Evolutionary conservation across 2,329 filamentous ascomycete genomes (phyloP), one percentile per base, ranked within the genome.

Genomic region (Apiospora hydei): DNA sequence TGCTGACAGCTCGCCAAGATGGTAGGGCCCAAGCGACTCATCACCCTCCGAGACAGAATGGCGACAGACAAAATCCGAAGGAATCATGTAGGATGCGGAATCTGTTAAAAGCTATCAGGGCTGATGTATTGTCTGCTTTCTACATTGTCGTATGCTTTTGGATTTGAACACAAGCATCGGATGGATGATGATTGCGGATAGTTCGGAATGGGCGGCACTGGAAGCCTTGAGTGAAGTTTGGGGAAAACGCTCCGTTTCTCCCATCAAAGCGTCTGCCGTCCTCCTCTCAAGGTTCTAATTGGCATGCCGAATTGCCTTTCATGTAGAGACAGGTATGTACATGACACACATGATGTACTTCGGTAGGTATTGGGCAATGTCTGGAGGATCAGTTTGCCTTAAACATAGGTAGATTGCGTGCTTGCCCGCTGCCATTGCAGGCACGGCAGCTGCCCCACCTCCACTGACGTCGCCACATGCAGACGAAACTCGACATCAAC

Each of bases 401-500:
- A n/a, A 10, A n/a, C 46, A 49, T 18, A 49, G 21, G 38, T 61
- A 49, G 21, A 61, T 61, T 61, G 30, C 53, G 53, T 61, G 53
- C 53, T 61, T 38, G 30, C 53, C 26, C 18, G 34, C n/a, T 53
- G 34, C 10, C 2, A 49, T 18, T 49, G 53, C 53, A 61, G 53
- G 53, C 38, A 61, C 30, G 16, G 7, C 57, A 64, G 57, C 21
- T 64, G 57, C 57, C 57, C 57, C 57, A 41, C 57, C 34, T 64
- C 21, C 57, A 64, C 21, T 34, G 57, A 64, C 57, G 57, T 64
- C 57, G 41, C 57, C 34, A 64, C 34, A 8, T 24, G 34, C 18
- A 11, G 47, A 49, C 46, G 10, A 49, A 49, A n/a, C 10, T 24
- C n/a, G 49, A 51, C 13, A 26, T 51, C 49, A 51, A 11, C 24